These are phyloP conservation scores for Populus ilicifolia DNA, from an alignment of 345 rosid genomes.

Conservation along the genomic window DNA sequence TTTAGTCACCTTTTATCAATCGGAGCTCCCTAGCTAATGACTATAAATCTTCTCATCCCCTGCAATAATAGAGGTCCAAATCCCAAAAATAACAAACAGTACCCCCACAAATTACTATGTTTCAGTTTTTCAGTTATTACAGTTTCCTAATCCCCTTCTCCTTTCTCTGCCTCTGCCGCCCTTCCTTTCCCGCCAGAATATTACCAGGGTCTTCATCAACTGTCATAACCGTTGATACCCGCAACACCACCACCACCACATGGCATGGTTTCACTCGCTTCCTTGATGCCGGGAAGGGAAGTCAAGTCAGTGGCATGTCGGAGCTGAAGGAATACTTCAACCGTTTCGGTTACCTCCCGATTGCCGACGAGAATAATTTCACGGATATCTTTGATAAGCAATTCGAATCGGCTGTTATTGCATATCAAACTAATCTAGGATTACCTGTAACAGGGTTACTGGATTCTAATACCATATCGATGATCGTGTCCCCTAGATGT, in stretches of 20 bases:
- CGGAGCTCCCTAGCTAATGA: neutral
- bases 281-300: constrained; percentile 60
- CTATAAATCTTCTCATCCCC: neutral
- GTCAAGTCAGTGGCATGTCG: constrained; percentile 68
- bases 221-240: constrained; percentile 20
- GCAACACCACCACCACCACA: constrained; percentile 39
- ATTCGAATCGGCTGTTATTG: constrained; percentile 49
- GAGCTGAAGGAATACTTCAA: constrained; percentile 77
- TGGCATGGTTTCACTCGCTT: constrained; percentile 72
- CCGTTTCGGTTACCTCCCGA: constrained; percentile 69
- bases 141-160: constrained; percentile 19
- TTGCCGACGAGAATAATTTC: constrained; percentile 25
- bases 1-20: neutral
- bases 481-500: constrained; percentile 71
- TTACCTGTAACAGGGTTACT: constrained; percentile 60
- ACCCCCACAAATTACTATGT: constrained; percentile 20
- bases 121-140: constrained; percentile 34
- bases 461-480: constrained; percentile 54
- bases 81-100: constrained; percentile 2
- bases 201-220: constrained; percentile 36
- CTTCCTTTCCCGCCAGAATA: constrained; percentile 41
- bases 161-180: constrained; percentile 25
- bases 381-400: constrained; percentile 59
- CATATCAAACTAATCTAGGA: constrained; percentile 63
- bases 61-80: constrained; percentile 1